phyloP scores from a whole-genome alignment of 495 filamentous ascomycete species.

The Letharia columbiana region DNA sequence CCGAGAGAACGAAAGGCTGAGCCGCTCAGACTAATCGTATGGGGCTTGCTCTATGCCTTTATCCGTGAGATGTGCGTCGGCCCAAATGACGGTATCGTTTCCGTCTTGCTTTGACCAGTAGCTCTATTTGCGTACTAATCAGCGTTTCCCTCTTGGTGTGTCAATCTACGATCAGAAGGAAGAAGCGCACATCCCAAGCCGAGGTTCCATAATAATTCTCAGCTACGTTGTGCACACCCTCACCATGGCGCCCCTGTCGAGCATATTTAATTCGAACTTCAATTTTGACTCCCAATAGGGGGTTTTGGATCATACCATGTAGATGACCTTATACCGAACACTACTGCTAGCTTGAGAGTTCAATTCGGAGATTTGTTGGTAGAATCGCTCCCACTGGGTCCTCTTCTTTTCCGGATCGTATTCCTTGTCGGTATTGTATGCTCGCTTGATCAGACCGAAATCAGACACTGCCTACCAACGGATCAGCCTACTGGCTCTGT shows the following conservation, averaged over 20 bases:
- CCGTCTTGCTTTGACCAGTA: constrained; percentile 66
- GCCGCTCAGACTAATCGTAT: too few species aligned
- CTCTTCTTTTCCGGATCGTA: constrained; percentile 28
- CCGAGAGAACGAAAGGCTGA: too few species aligned
- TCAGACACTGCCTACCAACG: constrained; percentile 35
- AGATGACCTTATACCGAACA: constrained; percentile 59
- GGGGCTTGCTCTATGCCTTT: constrained; percentile 55
- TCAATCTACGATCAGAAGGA: neutral
- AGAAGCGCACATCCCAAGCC: constrained; percentile 46
- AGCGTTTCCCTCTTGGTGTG: neutral
- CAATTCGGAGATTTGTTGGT: constrained; percentile 43
- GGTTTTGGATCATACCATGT: constrained; percentile 34
- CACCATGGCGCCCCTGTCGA: constrained; percentile 48
- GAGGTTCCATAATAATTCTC: constrained; percentile 57
- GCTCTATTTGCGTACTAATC: constrained; percentile 30
- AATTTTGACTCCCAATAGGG: neutral
- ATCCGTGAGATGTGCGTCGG: constrained; percentile 58
- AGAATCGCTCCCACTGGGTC: constrained; percentile 61
- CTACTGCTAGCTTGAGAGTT: constrained; percentile 40
- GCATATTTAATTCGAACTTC: neutral
- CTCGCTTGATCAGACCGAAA: constrained; percentile 56
- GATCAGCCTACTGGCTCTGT: neutral
- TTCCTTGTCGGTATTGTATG: constrained; percentile 42
- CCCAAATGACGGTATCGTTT: constrained; percentile 56
- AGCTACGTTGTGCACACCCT: constrained; percentile 64